Conservation (phyloP, 2,329 filamentous ascomycete species). For the Pseudogymnoascus sp. region DNA sequence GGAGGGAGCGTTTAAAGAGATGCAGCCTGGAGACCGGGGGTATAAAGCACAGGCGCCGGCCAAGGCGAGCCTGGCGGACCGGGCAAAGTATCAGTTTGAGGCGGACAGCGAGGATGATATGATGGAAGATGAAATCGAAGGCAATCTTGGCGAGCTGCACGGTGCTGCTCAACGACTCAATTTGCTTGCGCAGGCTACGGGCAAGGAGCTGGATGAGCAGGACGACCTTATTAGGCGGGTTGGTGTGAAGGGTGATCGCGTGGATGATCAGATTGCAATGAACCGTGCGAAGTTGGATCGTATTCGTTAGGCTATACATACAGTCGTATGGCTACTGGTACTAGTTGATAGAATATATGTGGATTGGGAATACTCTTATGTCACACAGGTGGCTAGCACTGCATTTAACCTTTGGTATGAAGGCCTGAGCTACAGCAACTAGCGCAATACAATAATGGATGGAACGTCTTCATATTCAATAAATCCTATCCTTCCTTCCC, state of each 20-base stretch:
- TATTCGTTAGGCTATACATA: slow-evolving; percentile 36
- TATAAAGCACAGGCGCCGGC: slow-evolving; percentile 21
- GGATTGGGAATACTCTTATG: neutral
- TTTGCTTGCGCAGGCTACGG: slow-evolving; percentile 64
- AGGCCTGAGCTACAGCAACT: neutral
- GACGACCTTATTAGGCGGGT: slow-evolving; percentile 73
- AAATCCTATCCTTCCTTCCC: neutral
- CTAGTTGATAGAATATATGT: neutral
- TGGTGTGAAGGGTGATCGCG: slow-evolving; percentile 72
- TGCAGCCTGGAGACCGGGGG: slow-evolving; percentile 29
- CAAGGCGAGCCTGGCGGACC: slow-evolving; percentile 45
- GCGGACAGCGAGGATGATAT: slow-evolving; percentile 36
- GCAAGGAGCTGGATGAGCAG: slow-evolving; percentile 66
- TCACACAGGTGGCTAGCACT: neutral
- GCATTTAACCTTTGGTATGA: neutral
- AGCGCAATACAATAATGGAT: neutral
- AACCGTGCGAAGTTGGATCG: slow-evolving; percentile 66
- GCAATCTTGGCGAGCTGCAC: slow-evolving; percentile 53
- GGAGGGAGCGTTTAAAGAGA: slow-evolving; percentile 42
- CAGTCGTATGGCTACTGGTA: neutral
- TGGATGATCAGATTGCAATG: slow-evolving; percentile 74
- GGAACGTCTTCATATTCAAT: neutral
- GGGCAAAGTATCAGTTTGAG: slow-evolving; percentile 70
- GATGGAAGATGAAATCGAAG: slow-evolving; percentile 65
- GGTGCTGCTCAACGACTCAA: slow-evolving; percentile 64